A percentile compares a stretch with the other conserved stretches of the same genome.
These are phyloP conservation scores for Hypoxylon subgilvum DNA, from an alignment of 495 filamentous ascomycete genomes.

Conservation along the genomic window DNA sequence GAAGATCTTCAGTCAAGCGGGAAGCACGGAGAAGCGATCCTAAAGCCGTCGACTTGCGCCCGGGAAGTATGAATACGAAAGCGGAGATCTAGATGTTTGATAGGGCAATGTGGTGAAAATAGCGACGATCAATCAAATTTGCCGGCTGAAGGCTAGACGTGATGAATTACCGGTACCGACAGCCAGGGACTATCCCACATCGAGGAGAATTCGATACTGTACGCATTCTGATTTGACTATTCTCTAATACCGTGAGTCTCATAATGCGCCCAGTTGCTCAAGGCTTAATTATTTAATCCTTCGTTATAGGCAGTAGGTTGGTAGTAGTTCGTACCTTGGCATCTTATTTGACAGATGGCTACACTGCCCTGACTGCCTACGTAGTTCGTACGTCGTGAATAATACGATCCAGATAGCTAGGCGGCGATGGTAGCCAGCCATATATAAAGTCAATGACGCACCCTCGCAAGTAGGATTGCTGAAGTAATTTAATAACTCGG, in stretches of 20 bases:
- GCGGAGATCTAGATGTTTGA: constrained; percentile 23
- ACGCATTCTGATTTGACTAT: not conserved
- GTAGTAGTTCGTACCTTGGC: too few species aligned
- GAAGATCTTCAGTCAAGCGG: constrained; percentile 2
- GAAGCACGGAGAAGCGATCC: constrained; percentile 11
- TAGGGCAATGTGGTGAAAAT: constrained; percentile 17
- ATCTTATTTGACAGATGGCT: too few species aligned
- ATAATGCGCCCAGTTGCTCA: too few species aligned
- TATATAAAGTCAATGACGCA: constrained; percentile 21
- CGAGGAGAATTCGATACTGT: constrained; percentile 1
- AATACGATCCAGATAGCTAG: constrained; percentile 3
- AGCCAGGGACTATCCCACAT: constrained; percentile 13
- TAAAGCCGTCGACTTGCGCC: not conserved
- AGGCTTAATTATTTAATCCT: too few species aligned
- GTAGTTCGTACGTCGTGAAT: not conserved
- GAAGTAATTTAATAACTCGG: constrained; percentile 1
- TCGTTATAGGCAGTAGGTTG: too few species aligned
- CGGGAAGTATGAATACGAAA: not conserved
- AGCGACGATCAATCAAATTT: constrained; percentile 37
- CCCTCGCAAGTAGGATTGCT: not conserved
- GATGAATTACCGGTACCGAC: constrained; percentile 21
- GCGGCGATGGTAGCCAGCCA: not conserved
- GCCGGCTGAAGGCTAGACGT: constrained; percentile 31
- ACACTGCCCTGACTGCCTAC: too few species aligned
- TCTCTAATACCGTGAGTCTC: too few species aligned